phyloP scores from a whole-genome alignment of 345 rosid species.

The Salix viminalis region DNA sequence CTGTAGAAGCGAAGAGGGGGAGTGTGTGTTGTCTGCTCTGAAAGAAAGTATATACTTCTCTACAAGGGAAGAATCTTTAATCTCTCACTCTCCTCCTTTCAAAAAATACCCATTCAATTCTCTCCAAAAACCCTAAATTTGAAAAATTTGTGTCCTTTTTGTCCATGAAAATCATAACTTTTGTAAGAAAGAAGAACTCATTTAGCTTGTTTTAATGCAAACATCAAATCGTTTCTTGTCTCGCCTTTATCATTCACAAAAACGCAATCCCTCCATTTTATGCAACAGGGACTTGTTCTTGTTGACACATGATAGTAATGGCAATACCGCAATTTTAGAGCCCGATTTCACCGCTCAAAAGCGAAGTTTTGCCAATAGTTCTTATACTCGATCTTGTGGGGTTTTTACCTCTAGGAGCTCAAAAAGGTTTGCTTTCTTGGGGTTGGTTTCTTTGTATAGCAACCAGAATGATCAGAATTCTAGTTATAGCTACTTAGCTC shows the following conservation, averaged over 20 bases:
- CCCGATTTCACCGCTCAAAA: slow-evolving; percentile 18
- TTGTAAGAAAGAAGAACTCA: neutral
- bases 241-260: slow-evolving; percentile 44
- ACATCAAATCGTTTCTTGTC: slow-evolving; percentile 42
- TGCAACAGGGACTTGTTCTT: neutral
- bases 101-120: neutral
- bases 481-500: slow-evolving; percentile 24
- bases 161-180: neutral
- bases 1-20: no score
- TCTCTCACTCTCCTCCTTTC: neutral
- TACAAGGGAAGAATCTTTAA: no score
- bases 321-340: slow-evolving; percentile 6
- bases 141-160: neutral
- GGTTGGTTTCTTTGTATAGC: slow-evolving; percentile 32
- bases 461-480: slow-evolving; percentile 10
- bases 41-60: no score
- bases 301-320: slow-evolving; percentile 6
- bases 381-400: slow-evolving; percentile 26
- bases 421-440: slow-evolving; percentile 30
- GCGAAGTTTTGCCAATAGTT: slow-evolving; percentile 18
- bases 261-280: slow-evolving; percentile 16
- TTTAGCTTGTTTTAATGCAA: slow-evolving; percentile 34
- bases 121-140: neutral
- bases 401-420: slow-evolving; percentile 10
- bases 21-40: no score